A percentile compares a stretch with the other conserved stretches of the same genome.
Evolutionary conservation across 768 basidiomycete genomes (phyloP).

Genomic region (Calocera cornea): DNA sequence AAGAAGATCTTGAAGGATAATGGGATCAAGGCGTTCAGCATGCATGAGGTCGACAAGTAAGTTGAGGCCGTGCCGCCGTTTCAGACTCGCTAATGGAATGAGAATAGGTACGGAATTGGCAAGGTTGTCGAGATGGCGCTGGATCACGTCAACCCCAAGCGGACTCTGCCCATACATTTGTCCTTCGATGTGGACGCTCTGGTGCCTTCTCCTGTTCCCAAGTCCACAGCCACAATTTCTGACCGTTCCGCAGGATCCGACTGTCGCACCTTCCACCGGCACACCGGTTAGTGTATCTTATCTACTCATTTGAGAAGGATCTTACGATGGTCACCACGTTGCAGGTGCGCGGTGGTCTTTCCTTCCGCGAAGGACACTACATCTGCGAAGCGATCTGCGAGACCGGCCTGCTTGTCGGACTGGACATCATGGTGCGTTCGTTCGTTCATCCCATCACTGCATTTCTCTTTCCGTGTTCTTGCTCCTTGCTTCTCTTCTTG

Average conservation of each 20-base stretch:
- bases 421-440: conserved; percentile 81
- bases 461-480: background rate
- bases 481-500: background rate
- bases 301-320: background rate
- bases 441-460: background rate
- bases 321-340: conserved; percentile 11
- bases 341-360: conserved; percentile 83
- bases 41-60: conserved; percentile 66
- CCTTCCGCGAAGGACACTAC: conserved; percentile 97
- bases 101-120: conserved; percentile 58
- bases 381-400: conserved; percentile 87
- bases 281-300: conserved; percentile 49
- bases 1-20: conserved; percentile 72
- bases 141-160: conserved; percentile 77
- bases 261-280: conserved; percentile 90
- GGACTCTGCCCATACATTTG: conserved; percentile 78
- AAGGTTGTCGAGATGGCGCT: conserved; percentile 93
- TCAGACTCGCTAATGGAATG: background rate
- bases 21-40: conserved; percentile 79
- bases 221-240: background rate
- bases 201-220: background rate
- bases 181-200: conserved; percentile 94
- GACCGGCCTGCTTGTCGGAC: conserved; percentile 79
- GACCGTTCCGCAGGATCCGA: conserved; percentile 45
- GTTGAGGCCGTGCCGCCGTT: conserved; percentile 12